Base-by-base conservation (phyloP, 129 eudicot species). In the Flaveria bidentis region DNA sequence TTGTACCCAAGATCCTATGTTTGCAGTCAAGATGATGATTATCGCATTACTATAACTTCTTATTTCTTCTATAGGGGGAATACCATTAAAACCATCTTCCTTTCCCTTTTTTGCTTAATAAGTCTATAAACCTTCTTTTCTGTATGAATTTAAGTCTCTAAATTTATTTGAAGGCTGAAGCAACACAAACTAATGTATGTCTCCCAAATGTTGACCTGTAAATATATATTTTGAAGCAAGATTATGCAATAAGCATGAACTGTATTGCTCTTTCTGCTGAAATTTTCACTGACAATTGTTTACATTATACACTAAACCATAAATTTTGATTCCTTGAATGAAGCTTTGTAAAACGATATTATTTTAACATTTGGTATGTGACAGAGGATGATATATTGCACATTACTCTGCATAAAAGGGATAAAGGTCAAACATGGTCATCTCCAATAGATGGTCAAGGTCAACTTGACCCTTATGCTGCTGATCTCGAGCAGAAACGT, bases 381-480 rank as follows among this genome's bases (percentile, higher is more conserved):
- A 74, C 88, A 94, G 97, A 94, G 88, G 99, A 94, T 87, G 94
- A 89, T 73, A 83, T 78, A 30, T 72, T 94, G 92, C 99, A 94
- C 80, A 83, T 91, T 66, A 94, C 99, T 28, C 71, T 94, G 77
- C 92, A 89, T 80, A 94, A 94, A 84, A 91, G 99, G 80, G 92
- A 94, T 72, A 94, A 87, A 85, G 99, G 97, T 55, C 93, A 91
- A 83, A 89, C 99, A 6, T 94, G 99, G 99, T 80, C 97, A 23
- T 94, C 92, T 15, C 99, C 97, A 26, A 94, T 94, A 71, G 78
- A 85, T 75, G 99, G 99, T 62, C 82, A 87, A 80, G 97, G 97
- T 65, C 93, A 86, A 82, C 88, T 94, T 68, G 97, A 94, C 82
- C 94, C 96, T 39, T 83, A 85, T 62, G 64, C 88, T n/a, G 82